A percentile compares a stretch with the other conserved stretches of the same genome.
Evolutionary conservation across 805 yeast species (phyloP).

Genomic region (Blastobotrys mokoenaii): DNA sequence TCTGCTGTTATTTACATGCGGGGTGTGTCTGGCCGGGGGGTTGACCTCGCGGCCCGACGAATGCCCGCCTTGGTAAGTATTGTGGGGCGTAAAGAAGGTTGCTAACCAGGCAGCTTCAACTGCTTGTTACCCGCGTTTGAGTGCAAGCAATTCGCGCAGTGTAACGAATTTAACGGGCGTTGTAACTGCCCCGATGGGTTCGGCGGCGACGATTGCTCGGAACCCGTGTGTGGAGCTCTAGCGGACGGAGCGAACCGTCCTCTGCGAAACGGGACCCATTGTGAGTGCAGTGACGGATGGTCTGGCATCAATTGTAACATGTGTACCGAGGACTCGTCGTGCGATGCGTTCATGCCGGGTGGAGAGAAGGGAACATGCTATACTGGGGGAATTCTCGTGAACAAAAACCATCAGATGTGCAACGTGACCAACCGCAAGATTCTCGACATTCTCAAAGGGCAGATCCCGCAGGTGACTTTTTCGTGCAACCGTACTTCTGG

Average conservation of each 20-base stretch:
- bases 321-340: slow-evolving; percentile 63
- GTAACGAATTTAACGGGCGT: slow-evolving; percentile 80
- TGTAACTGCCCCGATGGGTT: slow-evolving; percentile 91
- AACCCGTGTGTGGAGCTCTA: slow-evolving; percentile 80
- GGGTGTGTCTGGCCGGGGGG: neutral
- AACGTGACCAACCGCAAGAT: slow-evolving; percentile 86
- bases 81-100: neutral
- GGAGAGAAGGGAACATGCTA: slow-evolving; percentile 84
- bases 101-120: slow-evolving; percentile 54
- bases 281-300: slow-evolving; percentile 86
- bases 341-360: slow-evolving; percentile 84
- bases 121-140: slow-evolving; percentile 86
- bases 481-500: slow-evolving; percentile 64
- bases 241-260: slow-evolving; percentile 63
- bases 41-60: slow-evolving; percentile 13
- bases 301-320: slow-evolving; percentile 85
- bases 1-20: too few species aligned
- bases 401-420: slow-evolving; percentile 82
- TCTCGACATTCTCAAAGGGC: slow-evolving; percentile 67
- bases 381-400: slow-evolving; percentile 72
- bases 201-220: slow-evolving; percentile 87
- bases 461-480: slow-evolving; percentile 86
- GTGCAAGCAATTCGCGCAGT: slow-evolving; percentile 83
- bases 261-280: slow-evolving; percentile 39
- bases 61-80: slow-evolving; percentile 18